Evolutionary conservation across 306 rosid genomes (phyloP).

Genomic region (Malus sylvestris): DNA sequence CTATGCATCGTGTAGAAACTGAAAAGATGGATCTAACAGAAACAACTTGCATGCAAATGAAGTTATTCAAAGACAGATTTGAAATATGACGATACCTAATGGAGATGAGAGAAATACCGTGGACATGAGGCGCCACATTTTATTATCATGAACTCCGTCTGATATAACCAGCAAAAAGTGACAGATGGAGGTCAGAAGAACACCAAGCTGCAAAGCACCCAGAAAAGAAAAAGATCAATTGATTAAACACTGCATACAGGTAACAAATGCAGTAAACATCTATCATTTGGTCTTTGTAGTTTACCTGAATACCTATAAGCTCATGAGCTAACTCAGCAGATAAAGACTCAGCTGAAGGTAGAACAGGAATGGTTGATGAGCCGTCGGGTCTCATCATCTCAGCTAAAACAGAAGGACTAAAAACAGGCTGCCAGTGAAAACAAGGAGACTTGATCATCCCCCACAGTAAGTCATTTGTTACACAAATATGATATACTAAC

Average conservation of each 20-base stretch:
- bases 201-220: slow-evolving; percentile 73
- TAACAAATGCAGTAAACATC: background rate
- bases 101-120: slow-evolving; percentile 39
- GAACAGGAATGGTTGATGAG: slow-evolving; percentile 57
- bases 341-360: slow-evolving; percentile 54
- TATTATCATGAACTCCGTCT: slow-evolving; percentile 67
- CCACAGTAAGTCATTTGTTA: background rate
- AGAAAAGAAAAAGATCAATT: slow-evolving; percentile 26
- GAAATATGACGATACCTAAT: background rate
- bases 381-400: slow-evolving; percentile 93
- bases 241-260: slow-evolving; percentile 14
- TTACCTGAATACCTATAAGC: slow-evolving; percentile 76
- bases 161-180: slow-evolving; percentile 77
- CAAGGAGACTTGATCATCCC: background rate
- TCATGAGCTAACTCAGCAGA: slow-evolving; percentile 89
- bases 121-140: slow-evolving; percentile 77
- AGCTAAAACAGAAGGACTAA: slow-evolving; percentile 69
- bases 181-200: slow-evolving; percentile 68
- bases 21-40: background rate
- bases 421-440: slow-evolving; percentile 57
- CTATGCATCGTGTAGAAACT: background rate
- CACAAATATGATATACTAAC: background rate
- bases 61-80: background rate
- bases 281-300: background rate
- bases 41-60: background rate